Percentiles rank a stretch among this genome's conserved stretches.
These are phyloP conservation scores for Pisolithus sp. DNA, from an alignment of 768 basidiomycete species.

Conservation along the genomic window DNA sequence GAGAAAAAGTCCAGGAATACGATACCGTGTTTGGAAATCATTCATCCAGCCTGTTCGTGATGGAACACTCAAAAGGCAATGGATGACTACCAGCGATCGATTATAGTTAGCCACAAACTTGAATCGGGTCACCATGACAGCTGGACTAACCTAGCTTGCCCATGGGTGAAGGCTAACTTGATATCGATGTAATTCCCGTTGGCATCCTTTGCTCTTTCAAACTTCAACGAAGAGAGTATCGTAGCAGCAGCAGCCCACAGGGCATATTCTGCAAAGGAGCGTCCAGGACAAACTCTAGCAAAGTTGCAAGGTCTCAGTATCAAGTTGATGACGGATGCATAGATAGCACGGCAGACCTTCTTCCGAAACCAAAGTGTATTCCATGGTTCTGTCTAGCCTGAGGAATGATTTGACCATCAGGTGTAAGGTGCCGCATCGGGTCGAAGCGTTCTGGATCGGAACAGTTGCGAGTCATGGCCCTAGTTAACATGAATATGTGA, in stretches of 20 bases:
- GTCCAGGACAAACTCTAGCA: neutral
- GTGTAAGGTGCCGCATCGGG: neutral
- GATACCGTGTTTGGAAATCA: neutral
- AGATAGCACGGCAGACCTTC: neutral
- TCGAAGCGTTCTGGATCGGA: neutral
- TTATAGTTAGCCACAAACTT: neutral
- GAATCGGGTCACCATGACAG: neutral
- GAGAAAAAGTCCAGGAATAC: too few relatives aligned
- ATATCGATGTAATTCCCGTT: neutral
- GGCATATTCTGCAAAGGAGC: neutral
- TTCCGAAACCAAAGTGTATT: neutral
- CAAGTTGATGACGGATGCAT: neutral
- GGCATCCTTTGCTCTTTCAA: slow-evolving; percentile 3
- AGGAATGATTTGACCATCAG: neutral
- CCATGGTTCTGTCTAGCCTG: neutral
- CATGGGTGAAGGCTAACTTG: neutral
- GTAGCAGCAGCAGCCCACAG: neutral
- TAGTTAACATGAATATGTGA: neutral
- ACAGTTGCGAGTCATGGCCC: neutral
- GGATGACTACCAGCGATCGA: neutral
- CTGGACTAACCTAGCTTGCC: neutral
- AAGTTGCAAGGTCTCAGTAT: neutral
- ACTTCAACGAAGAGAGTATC: neutral
- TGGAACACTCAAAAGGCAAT: neutral
- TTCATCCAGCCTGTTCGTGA: neutral